phyloP scores from a whole-genome alignment of 2,329 filamentous ascomycete genomes.

The Fusarium avenaceum region DNA sequence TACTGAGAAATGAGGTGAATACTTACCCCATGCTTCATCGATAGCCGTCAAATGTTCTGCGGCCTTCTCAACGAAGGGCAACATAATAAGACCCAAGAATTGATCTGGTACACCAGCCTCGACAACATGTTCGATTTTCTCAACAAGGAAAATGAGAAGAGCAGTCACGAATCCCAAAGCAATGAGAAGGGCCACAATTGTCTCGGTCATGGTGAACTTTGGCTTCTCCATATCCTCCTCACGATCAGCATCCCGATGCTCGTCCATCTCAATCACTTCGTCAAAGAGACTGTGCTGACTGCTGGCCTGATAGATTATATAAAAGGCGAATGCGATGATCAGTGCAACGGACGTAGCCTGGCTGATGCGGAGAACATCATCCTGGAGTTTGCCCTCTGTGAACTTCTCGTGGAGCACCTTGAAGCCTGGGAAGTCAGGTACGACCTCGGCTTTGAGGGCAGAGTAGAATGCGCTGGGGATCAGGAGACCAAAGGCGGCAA shows the following conservation, averaged over 20 bases:
- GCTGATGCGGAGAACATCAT: constrained; percentile 69
- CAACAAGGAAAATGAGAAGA: constrained; percentile 76
- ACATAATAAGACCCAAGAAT: constrained; percentile 68
- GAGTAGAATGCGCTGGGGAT: constrained; percentile 56
- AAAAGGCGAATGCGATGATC: constrained; percentile 69
- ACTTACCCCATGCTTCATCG: constrained; percentile 73
- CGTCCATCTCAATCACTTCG: constrained; percentile 63
- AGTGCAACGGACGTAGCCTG: constrained; percentile 73
- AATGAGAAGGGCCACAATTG: constrained; percentile 69
- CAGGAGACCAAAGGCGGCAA: constrained; percentile 62
- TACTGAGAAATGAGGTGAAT: fast-evolving
- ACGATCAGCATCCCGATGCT: constrained; percentile 70
- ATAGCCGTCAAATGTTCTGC: constrained; percentile 78
- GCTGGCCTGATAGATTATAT: constrained; percentile 72
- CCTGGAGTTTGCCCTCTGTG: constrained; percentile 56
- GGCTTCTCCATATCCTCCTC: constrained; percentile 68
- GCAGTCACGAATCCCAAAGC: constrained; percentile 72
- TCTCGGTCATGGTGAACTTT: constrained; percentile 76
- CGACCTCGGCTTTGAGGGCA: constrained; percentile 51
- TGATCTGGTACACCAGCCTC: constrained; percentile 52
- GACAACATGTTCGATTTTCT: constrained; percentile 69
- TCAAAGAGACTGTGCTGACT: constrained; percentile 75
- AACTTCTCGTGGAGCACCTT: constrained; percentile 47
- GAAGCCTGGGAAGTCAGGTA: constrained; percentile 42
- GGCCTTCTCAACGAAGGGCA: constrained; percentile 77